Conservation (phyloP, 2,329 filamentous ascomycete species). For the Paecilomyces sp. region DNA sequence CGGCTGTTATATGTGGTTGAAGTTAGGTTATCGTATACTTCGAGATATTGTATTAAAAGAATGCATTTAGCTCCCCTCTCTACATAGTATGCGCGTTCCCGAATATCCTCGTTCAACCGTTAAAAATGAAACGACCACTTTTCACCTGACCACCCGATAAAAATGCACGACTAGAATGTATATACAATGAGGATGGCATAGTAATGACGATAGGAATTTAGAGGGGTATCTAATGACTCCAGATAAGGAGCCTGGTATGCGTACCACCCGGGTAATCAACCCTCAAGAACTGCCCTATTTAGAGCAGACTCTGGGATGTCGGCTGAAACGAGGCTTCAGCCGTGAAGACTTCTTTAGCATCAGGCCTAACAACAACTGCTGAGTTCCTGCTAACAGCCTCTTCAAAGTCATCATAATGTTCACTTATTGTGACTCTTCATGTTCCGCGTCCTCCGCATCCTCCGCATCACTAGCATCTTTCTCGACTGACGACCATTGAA, state of each 20-base stretch:
- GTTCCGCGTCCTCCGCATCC: slow-evolving; percentile 1
- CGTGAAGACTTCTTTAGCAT: neutral
- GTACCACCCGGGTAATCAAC: neutral
- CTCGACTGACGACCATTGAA: slow-evolving; percentile 30
- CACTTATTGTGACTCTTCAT: neutral
- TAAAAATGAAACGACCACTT: neutral
- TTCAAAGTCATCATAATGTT: slow-evolving; percentile 1
- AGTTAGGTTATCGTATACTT: too few relatives aligned
- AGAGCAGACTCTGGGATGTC: neutral
- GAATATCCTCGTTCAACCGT: too few relatives aligned
- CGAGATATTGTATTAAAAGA: too few relatives aligned
- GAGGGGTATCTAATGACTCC: neutral
- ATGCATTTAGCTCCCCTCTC: too few relatives aligned
- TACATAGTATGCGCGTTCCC: too few relatives aligned
- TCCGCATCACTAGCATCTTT: slow-evolving; percentile 16
- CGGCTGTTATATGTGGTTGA: too few relatives aligned
- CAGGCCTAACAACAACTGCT: neutral
- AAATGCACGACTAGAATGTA: neutral
- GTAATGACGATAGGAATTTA: neutral
- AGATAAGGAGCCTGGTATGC: neutral
- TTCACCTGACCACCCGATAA: neutral
- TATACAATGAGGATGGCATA: neutral
- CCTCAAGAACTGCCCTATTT: neutral
- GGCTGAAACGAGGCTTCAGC: neutral
- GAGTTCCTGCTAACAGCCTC: neutral